phyloP scores from a whole-genome alignment of 306 rosid genomes.

The Trifolium dubium region DNA sequence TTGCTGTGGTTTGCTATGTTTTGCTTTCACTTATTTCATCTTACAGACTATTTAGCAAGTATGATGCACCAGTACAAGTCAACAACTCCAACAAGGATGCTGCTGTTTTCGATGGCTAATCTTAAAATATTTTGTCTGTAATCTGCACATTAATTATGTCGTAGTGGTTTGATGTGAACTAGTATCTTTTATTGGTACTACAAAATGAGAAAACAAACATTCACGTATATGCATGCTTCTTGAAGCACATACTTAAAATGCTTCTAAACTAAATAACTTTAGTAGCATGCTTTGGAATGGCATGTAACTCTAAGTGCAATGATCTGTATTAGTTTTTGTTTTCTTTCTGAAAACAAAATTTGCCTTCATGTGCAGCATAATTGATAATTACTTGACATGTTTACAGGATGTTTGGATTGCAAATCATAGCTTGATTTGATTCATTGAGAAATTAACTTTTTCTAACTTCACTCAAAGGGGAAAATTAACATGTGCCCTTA shows the following conservation, averaged over 20 bases:
- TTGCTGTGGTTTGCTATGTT: constrained; percentile 57
- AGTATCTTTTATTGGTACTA: not conserved
- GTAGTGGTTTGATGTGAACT: not conserved
- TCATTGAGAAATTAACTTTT: not conserved
- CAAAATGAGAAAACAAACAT: not conserved
- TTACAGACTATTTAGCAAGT: constrained; percentile 81
- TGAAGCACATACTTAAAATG: constrained; percentile 8
- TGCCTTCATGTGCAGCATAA: not conserved
- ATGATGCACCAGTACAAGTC: constrained; percentile 62
- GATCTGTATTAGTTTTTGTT: not conserved
- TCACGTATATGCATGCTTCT: not conserved
- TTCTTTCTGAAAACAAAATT: not conserved
- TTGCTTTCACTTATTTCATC: constrained; percentile 79
- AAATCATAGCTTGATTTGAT: constrained; percentile 6
- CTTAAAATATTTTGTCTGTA: not conserved
- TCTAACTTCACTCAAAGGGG: not conserved
- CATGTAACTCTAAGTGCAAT: not conserved
- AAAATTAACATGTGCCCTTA: no score
- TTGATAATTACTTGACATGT: not conserved
- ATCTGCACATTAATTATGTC: not conserved
- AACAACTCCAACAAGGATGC: constrained; percentile 44
- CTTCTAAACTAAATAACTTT: not conserved
- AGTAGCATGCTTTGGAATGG: not conserved
- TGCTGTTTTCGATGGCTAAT: constrained; percentile 52
- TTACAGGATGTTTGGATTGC: not conserved